Conservation (phyloP, 768 basidiomycete species). For the Phylloporus arenicola region DNA sequence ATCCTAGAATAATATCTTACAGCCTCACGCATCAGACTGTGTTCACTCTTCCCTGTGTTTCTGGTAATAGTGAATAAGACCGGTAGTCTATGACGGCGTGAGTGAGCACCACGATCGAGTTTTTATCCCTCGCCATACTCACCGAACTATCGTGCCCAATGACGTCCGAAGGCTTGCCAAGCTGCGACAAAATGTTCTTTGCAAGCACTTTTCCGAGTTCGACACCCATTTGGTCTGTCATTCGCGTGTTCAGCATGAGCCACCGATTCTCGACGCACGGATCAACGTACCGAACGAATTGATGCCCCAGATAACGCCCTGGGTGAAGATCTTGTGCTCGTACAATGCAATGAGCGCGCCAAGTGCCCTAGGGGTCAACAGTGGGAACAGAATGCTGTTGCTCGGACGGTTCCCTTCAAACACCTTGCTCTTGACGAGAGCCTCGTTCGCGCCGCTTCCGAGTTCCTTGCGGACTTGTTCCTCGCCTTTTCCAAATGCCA, state of each 20-base stretch:
- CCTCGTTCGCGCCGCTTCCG: constrained; percentile 67
- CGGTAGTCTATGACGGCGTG: constrained; percentile 63
- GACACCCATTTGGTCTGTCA: constrained; percentile 95
- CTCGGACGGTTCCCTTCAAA: constrained; percentile 97
- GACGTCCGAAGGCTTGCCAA: constrained; percentile 73
- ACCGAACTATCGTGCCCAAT: constrained; percentile 85
- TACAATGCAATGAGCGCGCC: constrained; percentile 87
- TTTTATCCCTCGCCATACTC: constrained; percentile 9
- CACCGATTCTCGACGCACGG: neutral
- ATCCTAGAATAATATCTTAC: constrained; percentile 11
- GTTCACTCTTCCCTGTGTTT: constrained; percentile 70
- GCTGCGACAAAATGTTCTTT: constrained; percentile 89
- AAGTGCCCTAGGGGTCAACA: constrained; percentile 83
- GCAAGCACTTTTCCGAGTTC: constrained; percentile 97
- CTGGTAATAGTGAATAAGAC: constrained; percentile 96
- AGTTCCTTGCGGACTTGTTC: constrained; percentile 72
- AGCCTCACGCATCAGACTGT: constrained; percentile 20
- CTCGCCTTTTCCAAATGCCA: constrained; percentile 97
- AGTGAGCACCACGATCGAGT: constrained; percentile 2
- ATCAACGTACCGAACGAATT: constrained; percentile 84
- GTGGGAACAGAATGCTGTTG: constrained; percentile 93
- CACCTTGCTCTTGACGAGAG: constrained; percentile 92
- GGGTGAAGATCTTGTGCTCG: constrained; percentile 99
- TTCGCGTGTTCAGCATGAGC: neutral
- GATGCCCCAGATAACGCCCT: constrained; percentile 97